Percentiles rank a stretch among this genome's conserved stretches.
These are phyloP conservation scores for Globisporangium carolinianum DNA, from an alignment of 352 stramenopile species.

Conservation along the genomic window DNA sequence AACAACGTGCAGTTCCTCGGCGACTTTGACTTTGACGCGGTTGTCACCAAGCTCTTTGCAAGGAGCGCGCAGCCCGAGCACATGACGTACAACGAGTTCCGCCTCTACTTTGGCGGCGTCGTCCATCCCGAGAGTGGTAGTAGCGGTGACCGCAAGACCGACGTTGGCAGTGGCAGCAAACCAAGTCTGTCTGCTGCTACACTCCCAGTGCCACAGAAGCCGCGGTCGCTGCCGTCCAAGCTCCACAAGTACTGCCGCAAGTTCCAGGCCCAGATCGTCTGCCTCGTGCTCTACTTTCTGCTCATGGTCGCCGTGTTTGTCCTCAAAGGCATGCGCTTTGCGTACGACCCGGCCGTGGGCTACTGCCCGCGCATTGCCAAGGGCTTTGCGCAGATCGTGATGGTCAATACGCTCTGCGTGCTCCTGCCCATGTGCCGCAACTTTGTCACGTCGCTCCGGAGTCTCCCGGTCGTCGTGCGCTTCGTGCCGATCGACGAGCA, in stretches of 20 bases:
- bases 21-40: conserved; percentile 35
- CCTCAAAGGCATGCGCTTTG: conserved; percentile 32
- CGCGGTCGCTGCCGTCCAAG: conserved; percentile 9
- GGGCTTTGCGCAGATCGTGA: conserved; percentile 59
- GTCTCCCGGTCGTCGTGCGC: conserved; percentile 32
- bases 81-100: conserved; percentile 59
- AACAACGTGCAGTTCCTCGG: conserved; percentile 52
- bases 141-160: conserved; percentile 17
- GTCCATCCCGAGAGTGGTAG: conserved; percentile 11
- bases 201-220: background rate
- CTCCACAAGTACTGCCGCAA: conserved; percentile 33
- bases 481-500: conserved; percentile 55
- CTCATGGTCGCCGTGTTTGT: conserved; percentile 41
- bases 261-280: conserved; percentile 44
- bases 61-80: conserved; percentile 27
- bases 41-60: conserved; percentile 46
- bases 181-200: background rate
- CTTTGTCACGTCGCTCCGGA: conserved; percentile 49
- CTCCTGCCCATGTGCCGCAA: conserved; percentile 70
- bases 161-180: conserved; percentile 2
- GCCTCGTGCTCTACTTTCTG: conserved; percentile 32
- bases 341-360: conserved; percentile 40
- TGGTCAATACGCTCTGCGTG: conserved; percentile 72
- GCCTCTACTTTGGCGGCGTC: conserved; percentile 26
- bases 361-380: conserved; percentile 55